Base-by-base conservation (phyloP, 257 asterid species). In the Forsythia suspensa region DNA sequence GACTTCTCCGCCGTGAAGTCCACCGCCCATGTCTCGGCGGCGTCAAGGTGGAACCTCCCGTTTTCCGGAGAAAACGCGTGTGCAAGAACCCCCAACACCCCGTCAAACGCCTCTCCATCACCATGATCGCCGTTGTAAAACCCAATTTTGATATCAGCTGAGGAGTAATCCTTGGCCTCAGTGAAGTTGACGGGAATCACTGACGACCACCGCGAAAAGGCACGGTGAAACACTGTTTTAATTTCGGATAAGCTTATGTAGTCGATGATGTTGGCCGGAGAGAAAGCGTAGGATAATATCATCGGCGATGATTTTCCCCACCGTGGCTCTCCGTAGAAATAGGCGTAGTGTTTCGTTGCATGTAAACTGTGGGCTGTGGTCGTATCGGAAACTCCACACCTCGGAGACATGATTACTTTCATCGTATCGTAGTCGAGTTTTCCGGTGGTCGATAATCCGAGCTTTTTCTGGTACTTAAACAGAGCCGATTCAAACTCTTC, bases 1-100 rank as follows among this genome's bases (percentile, higher is more conserved):
- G 98, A 90, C 69, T 83, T 78, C 81, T 93, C 87, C 61, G 73
- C 52, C 36, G 71, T 48, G 46, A 95, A 86, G 76, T 95, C 94
- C 52, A 93, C 94, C 34, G 98, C 93, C 99, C 99, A 93, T 16
- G 87, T 74, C 76, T 95, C 98, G 67, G 91, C 93, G 29, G 89
- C 90, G 75, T 95, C 98, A 0, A 95, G 86, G 79, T 95, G 99
- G 67, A 95, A 83, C 81, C 93, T 71, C 81, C 98, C 98, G 87
- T 92, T 89, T 71, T 93, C 97, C 80, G 99, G 99, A 48, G 97
- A 88, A 86, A 92, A 95, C 0, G 98, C 99, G 83, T 95, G 99
- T 0, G 98, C 99, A 71, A 95, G 81, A 41, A 90, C 90, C 12
- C 99, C 99, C 21, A 93, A 51, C 2, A 82, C 90, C 43, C 97